Conservation (phyloP, 495 filamentous ascomycete genomes). For the Penicillium chermesinum region DNA sequence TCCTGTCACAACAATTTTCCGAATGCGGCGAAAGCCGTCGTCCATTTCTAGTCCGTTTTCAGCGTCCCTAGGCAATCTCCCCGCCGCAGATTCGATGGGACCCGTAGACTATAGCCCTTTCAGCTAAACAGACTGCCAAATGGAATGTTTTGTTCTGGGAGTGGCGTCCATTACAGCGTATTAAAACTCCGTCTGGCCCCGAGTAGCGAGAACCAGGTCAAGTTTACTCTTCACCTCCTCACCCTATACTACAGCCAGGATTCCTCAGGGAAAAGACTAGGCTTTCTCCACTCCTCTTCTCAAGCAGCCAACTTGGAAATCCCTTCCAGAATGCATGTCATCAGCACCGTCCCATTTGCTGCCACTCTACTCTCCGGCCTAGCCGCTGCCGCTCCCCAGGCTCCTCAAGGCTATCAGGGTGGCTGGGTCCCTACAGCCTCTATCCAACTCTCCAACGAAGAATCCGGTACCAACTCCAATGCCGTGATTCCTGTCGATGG, state of each 20-base stretch:
- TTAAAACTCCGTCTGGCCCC: too few relatives aligned
- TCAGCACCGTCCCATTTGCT: constrained; percentile 11
- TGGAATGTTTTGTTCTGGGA: not conserved
- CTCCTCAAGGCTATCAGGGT: not conserved
- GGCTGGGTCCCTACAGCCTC: constrained; percentile 4
- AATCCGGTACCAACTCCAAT: constrained; percentile 16
- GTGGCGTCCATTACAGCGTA: not conserved
- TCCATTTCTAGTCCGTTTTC: not conserved
- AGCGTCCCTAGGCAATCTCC: not conserved
- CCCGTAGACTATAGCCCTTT: not conserved
- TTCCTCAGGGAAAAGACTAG: not conserved
- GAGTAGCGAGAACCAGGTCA: too few relatives aligned
- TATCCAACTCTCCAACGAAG: constrained; percentile 22
- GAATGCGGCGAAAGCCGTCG: not conserved
- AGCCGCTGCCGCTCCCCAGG: constrained; percentile 7
- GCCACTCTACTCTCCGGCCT: constrained; percentile 11
- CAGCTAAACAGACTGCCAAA: not conserved
- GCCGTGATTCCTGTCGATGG: constrained; percentile 18
- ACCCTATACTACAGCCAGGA: too few relatives aligned
- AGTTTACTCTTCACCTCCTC: too few relatives aligned
- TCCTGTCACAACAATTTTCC: not conserved
- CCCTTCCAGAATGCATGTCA: constrained; percentile 16
- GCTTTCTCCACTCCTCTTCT: not conserved
- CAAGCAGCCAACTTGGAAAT: not conserved
- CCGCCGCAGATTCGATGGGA: not conserved